These are phyloP conservation scores for Cucurbita maxima DNA, from an alignment of 306 rosid genomes.

Conservation along the genomic window DNA sequence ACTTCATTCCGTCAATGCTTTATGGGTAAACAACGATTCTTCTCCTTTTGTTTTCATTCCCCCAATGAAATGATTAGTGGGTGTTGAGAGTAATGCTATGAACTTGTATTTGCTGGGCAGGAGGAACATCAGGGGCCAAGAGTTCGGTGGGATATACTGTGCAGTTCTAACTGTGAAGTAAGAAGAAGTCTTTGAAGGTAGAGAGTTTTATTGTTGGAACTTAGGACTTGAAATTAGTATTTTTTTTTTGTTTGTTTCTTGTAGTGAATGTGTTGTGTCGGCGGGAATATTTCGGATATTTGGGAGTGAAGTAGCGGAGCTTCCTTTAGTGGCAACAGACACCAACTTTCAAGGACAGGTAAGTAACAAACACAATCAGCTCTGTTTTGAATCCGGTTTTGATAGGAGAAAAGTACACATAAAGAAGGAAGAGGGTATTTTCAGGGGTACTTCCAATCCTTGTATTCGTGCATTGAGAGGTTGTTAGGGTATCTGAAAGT, in stretches of 20 bases:
- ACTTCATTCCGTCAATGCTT: constrained; percentile 80
- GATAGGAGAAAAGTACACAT: no score
- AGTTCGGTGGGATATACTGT: constrained; percentile 82
- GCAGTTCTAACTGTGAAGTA: constrained; percentile 79
- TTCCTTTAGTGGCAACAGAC: constrained; percentile 83
- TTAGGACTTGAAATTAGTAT: background rate
- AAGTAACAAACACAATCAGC: constrained; percentile 1
- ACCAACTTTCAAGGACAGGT: constrained; percentile 78
- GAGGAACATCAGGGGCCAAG: constrained; percentile 59
- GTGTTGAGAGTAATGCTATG: background rate
- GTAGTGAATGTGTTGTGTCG: constrained; percentile 48
- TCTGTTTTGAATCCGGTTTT: no score
- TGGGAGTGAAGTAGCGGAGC: constrained; percentile 84
- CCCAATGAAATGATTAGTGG: background rate
- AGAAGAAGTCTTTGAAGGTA: constrained; percentile 13
- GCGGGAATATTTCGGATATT: constrained; percentile 82
- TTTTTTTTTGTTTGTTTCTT: background rate
- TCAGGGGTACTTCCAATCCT: constrained; percentile 61
- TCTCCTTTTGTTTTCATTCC: background rate
- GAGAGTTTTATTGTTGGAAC: background rate
- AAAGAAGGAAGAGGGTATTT: background rate
- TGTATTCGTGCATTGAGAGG: constrained; percentile 54
- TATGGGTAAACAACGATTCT: constrained; percentile 42
- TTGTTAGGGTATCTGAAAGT: constrained; percentile 39
- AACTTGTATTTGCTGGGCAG: constrained; percentile 24